A percentile compares a stretch with the other conserved stretches of the same genome.
Conservation (phyloP, 768 basidiomycete species). For the Clitopilus hobsonii region DNA sequence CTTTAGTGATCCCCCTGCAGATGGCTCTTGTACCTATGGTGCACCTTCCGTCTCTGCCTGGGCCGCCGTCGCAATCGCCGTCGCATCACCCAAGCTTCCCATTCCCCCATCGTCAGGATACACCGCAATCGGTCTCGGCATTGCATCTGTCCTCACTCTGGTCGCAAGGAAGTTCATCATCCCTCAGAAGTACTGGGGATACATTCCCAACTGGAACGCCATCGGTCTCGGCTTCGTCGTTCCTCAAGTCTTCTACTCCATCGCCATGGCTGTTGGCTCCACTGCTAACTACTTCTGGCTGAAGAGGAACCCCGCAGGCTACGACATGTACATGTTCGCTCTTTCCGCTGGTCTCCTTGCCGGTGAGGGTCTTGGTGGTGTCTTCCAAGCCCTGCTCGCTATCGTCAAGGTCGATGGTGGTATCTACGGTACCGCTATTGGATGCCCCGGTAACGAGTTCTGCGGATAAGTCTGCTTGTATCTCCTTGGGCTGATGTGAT, state of each 20-base stretch:
- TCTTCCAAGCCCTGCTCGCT: constrained; percentile 53
- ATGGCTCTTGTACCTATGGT: constrained; percentile 41
- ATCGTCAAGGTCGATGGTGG: constrained; percentile 46
- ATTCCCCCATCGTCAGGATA: constrained; percentile 53
- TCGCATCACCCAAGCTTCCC: constrained; percentile 43
- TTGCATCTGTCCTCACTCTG: constrained; percentile 39
- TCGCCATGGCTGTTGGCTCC: constrained; percentile 50
- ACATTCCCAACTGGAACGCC: constrained; percentile 54
- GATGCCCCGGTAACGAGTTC: constrained; percentile 48
- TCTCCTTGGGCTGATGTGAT: constrained; percentile 1
- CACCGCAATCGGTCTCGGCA: constrained; percentile 49
- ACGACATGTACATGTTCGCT: constrained; percentile 58
- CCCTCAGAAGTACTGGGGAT: constrained; percentile 45
- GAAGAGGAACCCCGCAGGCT: constrained; percentile 34
- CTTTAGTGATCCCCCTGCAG: background rate
- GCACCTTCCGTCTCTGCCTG: constrained; percentile 55
- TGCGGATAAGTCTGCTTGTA: constrained; percentile 36
- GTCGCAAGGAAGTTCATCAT: constrained; percentile 41
- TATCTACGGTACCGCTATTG: constrained; percentile 45
- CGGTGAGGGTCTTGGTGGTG: constrained; percentile 59
- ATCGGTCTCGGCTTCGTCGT: constrained; percentile 51
- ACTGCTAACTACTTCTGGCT: constrained; percentile 45
- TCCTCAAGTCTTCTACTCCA: constrained; percentile 43
- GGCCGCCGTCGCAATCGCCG: constrained; percentile 52
- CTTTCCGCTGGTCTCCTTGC: constrained; percentile 49